phyloP scores from a whole-genome alignment of 257 asterid genomes.

The Forsythia viridissima region DNA sequence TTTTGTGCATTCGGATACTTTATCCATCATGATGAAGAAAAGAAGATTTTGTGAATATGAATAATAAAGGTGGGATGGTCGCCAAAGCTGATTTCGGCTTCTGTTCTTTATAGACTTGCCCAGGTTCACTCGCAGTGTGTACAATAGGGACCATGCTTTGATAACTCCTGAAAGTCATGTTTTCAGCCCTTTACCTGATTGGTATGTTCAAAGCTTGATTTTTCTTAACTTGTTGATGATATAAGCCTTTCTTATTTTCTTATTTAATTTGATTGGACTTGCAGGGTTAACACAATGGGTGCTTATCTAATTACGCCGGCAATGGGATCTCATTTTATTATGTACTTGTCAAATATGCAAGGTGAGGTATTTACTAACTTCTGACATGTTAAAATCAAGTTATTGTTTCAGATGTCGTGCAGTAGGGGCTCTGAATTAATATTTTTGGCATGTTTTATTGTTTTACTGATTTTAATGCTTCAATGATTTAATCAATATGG shows the following conservation, averaged over 20 bases:
- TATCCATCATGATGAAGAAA: too few relatives aligned
- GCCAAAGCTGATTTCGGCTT: conserved; percentile 17
- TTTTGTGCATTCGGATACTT: too few relatives aligned
- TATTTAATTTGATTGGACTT: conserved; percentile 16
- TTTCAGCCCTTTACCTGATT: conserved; percentile 78
- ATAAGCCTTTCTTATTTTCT: background rate
- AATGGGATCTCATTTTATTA: conserved; percentile 84
- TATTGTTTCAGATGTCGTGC: background rate
- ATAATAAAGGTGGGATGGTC: too few relatives aligned
- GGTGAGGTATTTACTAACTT: conserved; percentile 40
- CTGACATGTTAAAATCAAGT: background rate
- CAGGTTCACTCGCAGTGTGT: conserved; percentile 91
- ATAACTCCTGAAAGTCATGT: conserved; percentile 97
- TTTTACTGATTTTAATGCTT: too few relatives aligned
- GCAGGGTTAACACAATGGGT: conserved; percentile 72
- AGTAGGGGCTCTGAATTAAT: background rate
- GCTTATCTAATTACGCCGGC: conserved; percentile 85
- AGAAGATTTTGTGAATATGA: too few relatives aligned
- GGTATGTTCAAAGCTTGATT: conserved; percentile 44
- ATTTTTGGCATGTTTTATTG: background rate
- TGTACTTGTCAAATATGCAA: conserved; percentile 97
- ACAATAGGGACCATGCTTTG: conserved; percentile 81
- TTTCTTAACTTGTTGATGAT: background rate
- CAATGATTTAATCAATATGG: too few relatives aligned
- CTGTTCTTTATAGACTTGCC: conserved; percentile 66